phyloP scores from a whole-genome alignment of 2,329 filamentous ascomycete species.

The Fusarium poae region DNA sequence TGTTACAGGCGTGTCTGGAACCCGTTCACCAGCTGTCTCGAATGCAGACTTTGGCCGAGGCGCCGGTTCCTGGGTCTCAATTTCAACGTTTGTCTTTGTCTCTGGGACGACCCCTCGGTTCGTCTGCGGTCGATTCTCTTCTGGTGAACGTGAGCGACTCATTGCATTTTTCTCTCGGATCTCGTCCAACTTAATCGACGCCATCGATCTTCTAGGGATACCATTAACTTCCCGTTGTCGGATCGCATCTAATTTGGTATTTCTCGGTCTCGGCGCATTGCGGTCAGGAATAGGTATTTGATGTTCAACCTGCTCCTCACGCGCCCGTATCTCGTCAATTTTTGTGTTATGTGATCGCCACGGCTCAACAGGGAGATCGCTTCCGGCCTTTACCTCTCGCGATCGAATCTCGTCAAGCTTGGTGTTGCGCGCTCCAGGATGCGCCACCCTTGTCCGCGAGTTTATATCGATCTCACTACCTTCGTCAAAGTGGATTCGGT shows the following conservation, averaged over 20 bases:
- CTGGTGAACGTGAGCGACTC: conserved; percentile 60
- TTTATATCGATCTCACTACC: conserved; percentile 49
- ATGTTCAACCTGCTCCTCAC: conserved; percentile 52
- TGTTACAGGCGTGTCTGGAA: conserved; percentile 58
- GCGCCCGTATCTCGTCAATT: conserved; percentile 55
- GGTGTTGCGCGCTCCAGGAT: conserved; percentile 55
- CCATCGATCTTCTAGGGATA: conserved; percentile 61
- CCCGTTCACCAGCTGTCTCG: conserved; percentile 50
- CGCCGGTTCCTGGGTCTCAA: conserved; percentile 35
- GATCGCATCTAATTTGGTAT: conserved; percentile 65
- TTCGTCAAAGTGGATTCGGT: conserved; percentile 53
- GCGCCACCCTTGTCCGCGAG: conserved; percentile 47
- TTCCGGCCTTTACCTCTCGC: conserved; percentile 56
- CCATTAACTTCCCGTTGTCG: conserved; percentile 59
- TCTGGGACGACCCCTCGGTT: conserved; percentile 40
- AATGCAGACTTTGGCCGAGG: conserved; percentile 45
- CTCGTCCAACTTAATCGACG: conserved; percentile 65
- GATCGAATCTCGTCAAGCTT: conserved; percentile 61
- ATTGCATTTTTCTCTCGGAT: conserved; percentile 65
- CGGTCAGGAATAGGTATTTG: conserved; percentile 52
- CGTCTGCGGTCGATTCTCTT: conserved; percentile 52
- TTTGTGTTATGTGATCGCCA: conserved; percentile 49
- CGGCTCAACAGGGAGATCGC: conserved; percentile 41
- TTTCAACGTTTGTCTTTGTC: conserved; percentile 15
- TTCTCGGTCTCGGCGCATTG: conserved; percentile 51